Evolutionary conservation across 2,329 filamentous ascomycete species (phyloP).

Genomic region (Fusarium setosum): DNA sequence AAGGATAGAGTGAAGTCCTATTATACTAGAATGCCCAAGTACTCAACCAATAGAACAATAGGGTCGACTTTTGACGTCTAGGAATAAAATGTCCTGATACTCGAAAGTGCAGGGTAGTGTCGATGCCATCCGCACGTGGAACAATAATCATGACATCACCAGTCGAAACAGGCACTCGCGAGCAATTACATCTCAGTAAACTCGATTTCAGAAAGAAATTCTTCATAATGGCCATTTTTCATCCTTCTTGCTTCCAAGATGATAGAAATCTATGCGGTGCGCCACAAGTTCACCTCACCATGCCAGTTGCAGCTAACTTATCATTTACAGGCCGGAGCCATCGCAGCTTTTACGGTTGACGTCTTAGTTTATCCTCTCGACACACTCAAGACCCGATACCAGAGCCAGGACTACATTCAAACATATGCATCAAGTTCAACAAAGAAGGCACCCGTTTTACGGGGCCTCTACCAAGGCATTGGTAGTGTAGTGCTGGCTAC

Average conservation of each 20-base stretch:
- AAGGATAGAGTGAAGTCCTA: no score
- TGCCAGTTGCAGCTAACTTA: conserved; percentile 7
- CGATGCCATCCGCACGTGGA: background rate
- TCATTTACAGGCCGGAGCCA: conserved; percentile 77
- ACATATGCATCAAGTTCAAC: conserved; percentile 70
- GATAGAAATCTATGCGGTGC: conserved; percentile 49
- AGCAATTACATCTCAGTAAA: background rate
- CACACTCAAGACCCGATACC: conserved; percentile 88
- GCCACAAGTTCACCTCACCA: background rate
- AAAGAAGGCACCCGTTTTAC: conserved; percentile 66
- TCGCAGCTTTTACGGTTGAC: conserved; percentile 88
- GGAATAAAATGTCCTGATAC: background rate
- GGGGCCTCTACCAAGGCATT: conserved; percentile 87
- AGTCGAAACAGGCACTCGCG: background rate
- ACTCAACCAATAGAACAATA: no score
- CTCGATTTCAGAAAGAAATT: background rate
- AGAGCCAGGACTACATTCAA: conserved; percentile 79
- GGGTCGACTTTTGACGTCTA: no score
- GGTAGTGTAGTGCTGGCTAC: conserved; percentile 88
- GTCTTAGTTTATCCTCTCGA: conserved; percentile 88
- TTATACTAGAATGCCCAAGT: no score
- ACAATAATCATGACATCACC: conserved; percentile 35
- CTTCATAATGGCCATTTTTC: background rate
- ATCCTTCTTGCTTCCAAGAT: background rate
- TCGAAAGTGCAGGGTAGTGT: conserved; percentile 27